Base-by-base conservation (phyloP, 2,329 filamentous ascomycete genomes). In the Colletotrichum lini region DNA sequence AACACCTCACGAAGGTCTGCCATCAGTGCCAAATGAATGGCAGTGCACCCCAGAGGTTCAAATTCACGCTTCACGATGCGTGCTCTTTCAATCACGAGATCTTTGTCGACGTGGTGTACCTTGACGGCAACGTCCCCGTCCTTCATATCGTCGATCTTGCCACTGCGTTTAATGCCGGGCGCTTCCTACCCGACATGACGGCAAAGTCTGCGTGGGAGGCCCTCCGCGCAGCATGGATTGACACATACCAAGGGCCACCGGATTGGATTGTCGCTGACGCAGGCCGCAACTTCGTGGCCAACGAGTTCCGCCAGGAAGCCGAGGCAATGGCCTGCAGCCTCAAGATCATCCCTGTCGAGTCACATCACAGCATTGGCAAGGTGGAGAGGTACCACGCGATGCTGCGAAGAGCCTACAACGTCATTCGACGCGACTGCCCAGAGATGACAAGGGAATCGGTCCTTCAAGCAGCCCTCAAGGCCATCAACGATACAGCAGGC, bases 31-130 rank as follows among this genome's bases (percentile, higher is more conserved):
- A 59, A 30, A 4, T 59, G 1, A 23, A 59, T 12, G 4, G 4
- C 4, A 7, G 18, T 4, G 10, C 9, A 2, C 57, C 21, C 3
- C 2, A 23, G 1, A 2, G 21, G 5, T 59, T 59, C 15, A 45
- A 35, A 26, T 59, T 59, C 21, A n/a, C 9, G 2, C 4, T 59
- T 8, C 76, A 77, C 57, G 80, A 81, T 9, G 58, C 72, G 5
- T n/a, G n/a, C 18, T 2, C n/a, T n/a, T n/a, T n/a, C n/a, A n/a
- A n/a, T n/a, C n/a, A n/a, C n/a, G n/a, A n/a, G n/a, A n/a, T n/a
- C n/a, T n/a, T n/a, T n/a, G n/a, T n/a, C n/a, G n/a, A n/a, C n/a
- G n/a, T n/a, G n/a, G n/a, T n/a, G n/a, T n/a, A n/a, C n/a, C n/a
- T n/a, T n/a, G n/a, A n/a, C n/a, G n/a, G n/a, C n/a, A n/a, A n/a